These are phyloP conservation scores for Diophrys appendiculata DNA, from an alignment of 73 alveolate species.

Conservation along the genomic window DNA sequence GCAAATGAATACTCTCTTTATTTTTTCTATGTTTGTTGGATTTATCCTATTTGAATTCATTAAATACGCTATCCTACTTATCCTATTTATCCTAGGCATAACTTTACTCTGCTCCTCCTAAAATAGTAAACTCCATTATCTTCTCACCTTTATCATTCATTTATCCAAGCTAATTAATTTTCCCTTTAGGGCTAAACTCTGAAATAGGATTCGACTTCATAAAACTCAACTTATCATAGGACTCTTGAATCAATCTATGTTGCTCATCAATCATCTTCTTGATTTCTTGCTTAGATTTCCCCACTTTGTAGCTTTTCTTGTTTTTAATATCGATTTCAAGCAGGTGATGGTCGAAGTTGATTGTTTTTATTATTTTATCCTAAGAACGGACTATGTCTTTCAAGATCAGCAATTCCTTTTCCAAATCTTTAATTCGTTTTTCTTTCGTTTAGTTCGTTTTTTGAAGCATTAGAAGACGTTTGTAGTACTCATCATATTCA, in stretches of 20 bases:
- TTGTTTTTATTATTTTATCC: neutral
- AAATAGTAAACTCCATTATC: no score
- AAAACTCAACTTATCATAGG: neutral
- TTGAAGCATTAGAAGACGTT: neutral
- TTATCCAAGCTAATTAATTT: neutral
- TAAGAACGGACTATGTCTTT: neutral
- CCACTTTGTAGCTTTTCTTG: neutral
- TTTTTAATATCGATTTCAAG: neutral
- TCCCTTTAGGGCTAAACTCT: neutral
- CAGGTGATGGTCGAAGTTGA: neutral
- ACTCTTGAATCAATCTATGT: neutral
- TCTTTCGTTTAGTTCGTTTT: neutral
- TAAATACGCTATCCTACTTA: no score
- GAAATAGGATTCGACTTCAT: neutral
- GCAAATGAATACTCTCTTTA: neutral
- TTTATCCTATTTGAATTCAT: neutral
- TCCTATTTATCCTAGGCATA: no score
- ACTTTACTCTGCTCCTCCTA: no score
- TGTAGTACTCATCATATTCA: neutral
- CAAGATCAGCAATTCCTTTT: neutral
- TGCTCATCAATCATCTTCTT: neutral
- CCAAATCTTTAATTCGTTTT: neutral
- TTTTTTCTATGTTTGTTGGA: neutral
- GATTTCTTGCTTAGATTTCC: neutral
- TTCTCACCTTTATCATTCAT: no score